Evolutionary conservation across 1,284 basidiomycete species (phyloP), one percentile per base, ranked within the genome.

Genomic region (Dichomitus squalens): DNA sequence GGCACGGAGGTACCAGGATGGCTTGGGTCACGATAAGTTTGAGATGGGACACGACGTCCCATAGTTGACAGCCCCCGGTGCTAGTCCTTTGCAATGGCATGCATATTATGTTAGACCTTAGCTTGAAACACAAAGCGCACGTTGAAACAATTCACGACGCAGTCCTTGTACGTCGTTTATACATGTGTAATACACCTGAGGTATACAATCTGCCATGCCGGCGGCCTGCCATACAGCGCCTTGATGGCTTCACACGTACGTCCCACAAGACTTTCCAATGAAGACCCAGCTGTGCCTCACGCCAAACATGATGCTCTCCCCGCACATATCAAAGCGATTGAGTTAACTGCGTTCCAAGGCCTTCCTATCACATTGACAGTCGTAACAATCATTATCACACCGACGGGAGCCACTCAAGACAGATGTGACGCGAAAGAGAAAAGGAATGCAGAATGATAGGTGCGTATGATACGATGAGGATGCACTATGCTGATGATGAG

Each of bases 391-490:
- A 59, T 52, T 47, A 49, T 48, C 49, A 52, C 38, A 47, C 51
- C 52, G 35, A 38, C 49, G 44, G 46, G 36, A 43, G 60, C 57
- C 61, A 61, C 58, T 44, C 55, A 49, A 50, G 38, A 58, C 29
- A 55, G 27, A 60, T 55, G 60, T 55, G 57, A 59, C 58, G 60
- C 41, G 50, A 51, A 61, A 36, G 34, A 61, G 60, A 48, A 60
- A 66, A 60, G 49, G 60, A 64, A 56, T 64, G 65, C 61, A 60
- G 61, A 49, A 55, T 60, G 58, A 59, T 64, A 55, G 58, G 58
- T 65, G 66, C 52, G 54, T 68, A 68, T 64, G 61, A 47, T 68
- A 68, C 59, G 61, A 59, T 61, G 63, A 60, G 41, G 43, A 59
- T 62, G 62, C 61, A 63, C 34, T 50, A 60, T 64, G 60, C 57